Evolutionary conservation across 148 eudicot species (phyloP), one percentile per base, ranked within the genome.

Genomic region (Nepenthes mirabilis): DNA sequence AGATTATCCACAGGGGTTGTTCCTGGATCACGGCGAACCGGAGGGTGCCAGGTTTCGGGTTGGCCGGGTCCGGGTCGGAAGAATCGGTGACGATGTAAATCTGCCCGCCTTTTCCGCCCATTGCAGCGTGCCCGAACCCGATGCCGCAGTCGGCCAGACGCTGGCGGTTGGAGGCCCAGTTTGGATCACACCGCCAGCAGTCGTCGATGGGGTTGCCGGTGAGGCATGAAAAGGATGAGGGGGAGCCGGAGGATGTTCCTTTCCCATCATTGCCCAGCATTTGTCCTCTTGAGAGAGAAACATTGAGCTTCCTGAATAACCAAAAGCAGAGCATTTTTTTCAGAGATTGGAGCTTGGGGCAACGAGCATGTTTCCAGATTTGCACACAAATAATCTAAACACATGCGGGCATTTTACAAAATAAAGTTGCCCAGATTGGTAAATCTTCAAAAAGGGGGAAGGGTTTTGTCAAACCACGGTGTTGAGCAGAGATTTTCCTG

Each of bases 191-290:
- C 54, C 71, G 64, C 88, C 88, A 83, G 72, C 88, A 80, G 68
- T 83, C 88, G 61, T 83, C 84, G 43, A 83, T 80, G 5, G 88
- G 88, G 73, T 83, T 83, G 1, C 88, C 84, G 2, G 80, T 80
- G 8, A 72, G 57, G 53, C 88, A 83, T 1, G 74, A 13, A 1
- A 52, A 36, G 1, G 58, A 54, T 23, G 23, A 23, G 23, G 23
- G 23, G 23, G 23, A 23, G 0, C 23, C 23, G 0, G 23, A 23
- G 14, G 58, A 40, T 4, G 45, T 40, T 4, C 8, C 45, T 8
- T 40, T n/a, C 10, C 3, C 2, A 11, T 49, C 52, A 33, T 10
- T 35, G 40, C 0, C 58, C 33, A 70, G 72, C 72, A 73, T 66
- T 63, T 69, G 70, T 49, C 81, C 63, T 54, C 72, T 73, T 2